These are phyloP conservation scores for Talaromyces nanjingensis DNA, from an alignment of 495 filamentous ascomycete species.

Conservation along the genomic window DNA sequence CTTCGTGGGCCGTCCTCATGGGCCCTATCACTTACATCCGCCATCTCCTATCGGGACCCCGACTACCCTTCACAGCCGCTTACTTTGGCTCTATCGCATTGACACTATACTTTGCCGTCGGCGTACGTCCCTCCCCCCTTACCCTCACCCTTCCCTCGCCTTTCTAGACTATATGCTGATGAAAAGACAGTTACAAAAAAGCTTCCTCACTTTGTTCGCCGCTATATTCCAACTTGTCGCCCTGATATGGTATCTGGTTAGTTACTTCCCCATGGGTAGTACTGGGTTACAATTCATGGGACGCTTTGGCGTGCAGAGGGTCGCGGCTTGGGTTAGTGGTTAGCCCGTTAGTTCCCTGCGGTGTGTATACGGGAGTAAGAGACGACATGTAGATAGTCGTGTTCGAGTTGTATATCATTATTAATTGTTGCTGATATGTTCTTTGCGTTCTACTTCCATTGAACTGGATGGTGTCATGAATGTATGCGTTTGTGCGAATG, in stretches of 20 bases:
- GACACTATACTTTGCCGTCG: slow-evolving; percentile 85
- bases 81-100: slow-evolving; percentile 93
- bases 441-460: neutral
- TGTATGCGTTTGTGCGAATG: neutral
- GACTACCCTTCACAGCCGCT: slow-evolving; percentile 89
- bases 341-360: slow-evolving; percentile 21
- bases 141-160: slow-evolving; percentile 13
- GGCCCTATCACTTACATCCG: slow-evolving; percentile 74
- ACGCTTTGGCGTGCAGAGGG: slow-evolving; percentile 73
- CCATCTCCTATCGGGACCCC: slow-evolving; percentile 77
- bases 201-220: slow-evolving; percentile 75
- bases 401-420: neutral
- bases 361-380: neutral
- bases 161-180: neutral
- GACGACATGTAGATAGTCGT: neutral
- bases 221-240: slow-evolving; percentile 75
- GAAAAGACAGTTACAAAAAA: slow-evolving; percentile 60
- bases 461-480: neutral
- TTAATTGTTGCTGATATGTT: neutral
- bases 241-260: slow-evolving; percentile 89
- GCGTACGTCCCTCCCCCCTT: slow-evolving; percentile 50
- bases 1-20: slow-evolving; percentile 91
- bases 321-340: slow-evolving; percentile 82
- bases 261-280: slow-evolving; percentile 96
- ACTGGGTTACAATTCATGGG: slow-evolving; percentile 81